phyloP scores from a whole-genome alignment of 169 alveolate genomes.

The Cryptosporidium tyzzeri region DNA sequence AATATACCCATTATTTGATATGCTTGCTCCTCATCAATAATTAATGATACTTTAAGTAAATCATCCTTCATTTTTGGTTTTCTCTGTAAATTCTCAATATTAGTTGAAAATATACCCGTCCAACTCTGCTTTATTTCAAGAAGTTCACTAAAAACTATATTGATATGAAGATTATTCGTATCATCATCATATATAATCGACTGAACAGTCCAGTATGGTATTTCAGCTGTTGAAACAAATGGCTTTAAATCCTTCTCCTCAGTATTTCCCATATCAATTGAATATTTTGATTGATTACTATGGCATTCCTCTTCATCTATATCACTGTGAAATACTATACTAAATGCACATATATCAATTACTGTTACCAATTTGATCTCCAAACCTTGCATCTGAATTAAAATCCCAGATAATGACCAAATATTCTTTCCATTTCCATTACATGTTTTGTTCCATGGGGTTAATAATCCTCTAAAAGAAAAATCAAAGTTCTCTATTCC shows the following conservation, averaged over 20 bases:
- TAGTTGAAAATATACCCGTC: constrained; percentile 55
- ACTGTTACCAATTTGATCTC: constrained; percentile 26
- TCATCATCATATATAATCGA: constrained; percentile 33
- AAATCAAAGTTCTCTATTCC: constrained; percentile 58
- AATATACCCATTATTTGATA: constrained; percentile 62
- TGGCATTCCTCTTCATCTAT: constrained; percentile 35
- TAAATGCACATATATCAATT: constrained; percentile 67
- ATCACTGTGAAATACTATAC: constrained; percentile 48
- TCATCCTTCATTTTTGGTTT: constrained; percentile 19
- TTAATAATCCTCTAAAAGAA: constrained; percentile 65
- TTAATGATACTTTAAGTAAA: constrained; percentile 5
- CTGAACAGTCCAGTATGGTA: constrained; percentile 69
- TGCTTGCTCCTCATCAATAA: constrained; percentile 51
- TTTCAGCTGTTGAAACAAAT: constrained; percentile 53
- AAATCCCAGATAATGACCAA: constrained; percentile 69
- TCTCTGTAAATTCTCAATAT: constrained; percentile 21
- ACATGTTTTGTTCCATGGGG: constrained; percentile 75
- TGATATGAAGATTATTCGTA: constrained; percentile 6
- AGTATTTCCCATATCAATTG: background rate
- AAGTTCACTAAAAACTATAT: constrained; percentile 40
- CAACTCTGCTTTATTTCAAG: constrained; percentile 61
- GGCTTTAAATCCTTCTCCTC: constrained; percentile 43
- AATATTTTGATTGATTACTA: background rate
- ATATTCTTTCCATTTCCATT: constrained; percentile 70
- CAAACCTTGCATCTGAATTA: constrained; percentile 16